phyloP scores from a whole-genome alignment of 768 basidiomycete genomes.

The Suillus clintonianus region DNA sequence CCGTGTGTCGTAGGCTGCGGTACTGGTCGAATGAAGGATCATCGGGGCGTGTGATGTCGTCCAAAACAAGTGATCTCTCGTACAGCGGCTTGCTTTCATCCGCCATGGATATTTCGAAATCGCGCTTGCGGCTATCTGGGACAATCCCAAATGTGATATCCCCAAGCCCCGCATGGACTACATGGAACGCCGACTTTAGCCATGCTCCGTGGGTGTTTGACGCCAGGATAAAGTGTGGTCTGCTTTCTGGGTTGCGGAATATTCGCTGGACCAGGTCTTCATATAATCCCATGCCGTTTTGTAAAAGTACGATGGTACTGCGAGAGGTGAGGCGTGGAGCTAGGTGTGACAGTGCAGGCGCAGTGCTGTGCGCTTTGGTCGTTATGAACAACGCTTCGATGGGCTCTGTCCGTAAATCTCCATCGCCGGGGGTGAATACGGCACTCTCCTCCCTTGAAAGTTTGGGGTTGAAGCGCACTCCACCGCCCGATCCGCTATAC shows the following conservation, averaged over 20 bases:
- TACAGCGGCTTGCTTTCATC: constrained; percentile 33
- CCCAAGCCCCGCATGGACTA: constrained; percentile 73
- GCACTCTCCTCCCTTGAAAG: constrained; percentile 12
- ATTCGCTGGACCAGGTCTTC: constrained; percentile 67
- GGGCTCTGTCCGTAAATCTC: constrained; percentile 20
- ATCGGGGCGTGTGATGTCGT: constrained; percentile 49
- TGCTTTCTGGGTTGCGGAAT: constrained; percentile 69
- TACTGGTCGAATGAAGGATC: constrained; percentile 47
- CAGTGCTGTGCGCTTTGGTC: constrained; percentile 72
- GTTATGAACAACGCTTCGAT: constrained; percentile 85
- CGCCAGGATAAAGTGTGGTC: constrained; percentile 86
- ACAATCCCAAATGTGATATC: constrained; percentile 77
- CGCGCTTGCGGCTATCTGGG: constrained; percentile 61
- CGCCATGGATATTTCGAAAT: constrained; percentile 60
- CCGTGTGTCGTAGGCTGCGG: constrained; percentile 63
- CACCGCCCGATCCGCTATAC: constrained; percentile 22
- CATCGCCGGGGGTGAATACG: constrained; percentile 15
- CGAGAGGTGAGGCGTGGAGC: constrained; percentile 59
- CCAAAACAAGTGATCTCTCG: constrained; percentile 48
- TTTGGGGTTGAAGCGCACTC: constrained; percentile 18
- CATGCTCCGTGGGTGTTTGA: constrained; percentile 83
- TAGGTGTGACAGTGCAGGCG: constrained; percentile 58
- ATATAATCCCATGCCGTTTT: constrained; percentile 94
- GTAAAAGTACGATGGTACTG: constrained; percentile 88
- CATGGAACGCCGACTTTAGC: constrained; percentile 49